Evolutionary conservation across 306 rosid species (phyloP).

Genomic region (Hylodesmum podocarpum): DNA sequence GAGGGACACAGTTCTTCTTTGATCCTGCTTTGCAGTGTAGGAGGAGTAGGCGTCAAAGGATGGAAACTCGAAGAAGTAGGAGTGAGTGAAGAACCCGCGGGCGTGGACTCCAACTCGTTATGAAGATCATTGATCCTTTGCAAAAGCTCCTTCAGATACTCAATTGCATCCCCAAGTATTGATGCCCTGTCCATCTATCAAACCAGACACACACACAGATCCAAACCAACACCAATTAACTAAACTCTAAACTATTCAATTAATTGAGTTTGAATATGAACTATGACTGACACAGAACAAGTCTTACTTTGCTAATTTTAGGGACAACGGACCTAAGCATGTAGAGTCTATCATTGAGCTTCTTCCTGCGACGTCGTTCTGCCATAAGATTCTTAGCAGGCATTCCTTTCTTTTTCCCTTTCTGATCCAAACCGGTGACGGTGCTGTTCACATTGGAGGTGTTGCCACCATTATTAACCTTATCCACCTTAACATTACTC

Average conservation of each 20-base stretch:
- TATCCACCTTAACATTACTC: slow-evolving; percentile 45
- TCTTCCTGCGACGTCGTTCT: slow-evolving; percentile 93
- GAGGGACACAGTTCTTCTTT: slow-evolving; percentile 89
- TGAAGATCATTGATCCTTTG: slow-evolving; percentile 87
- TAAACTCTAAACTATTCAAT: too few species aligned
- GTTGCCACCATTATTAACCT: slow-evolving; percentile 46
- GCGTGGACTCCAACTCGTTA: slow-evolving; percentile 75
- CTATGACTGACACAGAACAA: not conserved
- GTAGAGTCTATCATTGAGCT: slow-evolving; percentile 93
- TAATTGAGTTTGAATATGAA: not conserved
- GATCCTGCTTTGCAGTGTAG: slow-evolving; percentile 61
- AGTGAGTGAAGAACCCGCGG: slow-evolving; percentile 63
- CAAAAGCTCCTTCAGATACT: slow-evolving; percentile 87
- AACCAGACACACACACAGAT: not conserved
- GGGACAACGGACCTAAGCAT: slow-evolving; percentile 99
- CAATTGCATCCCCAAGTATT: slow-evolving; percentile 95
- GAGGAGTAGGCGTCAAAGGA: slow-evolving; percentile 81
- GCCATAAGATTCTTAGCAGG: slow-evolving; percentile 99
- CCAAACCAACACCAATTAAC: slow-evolving; percentile 17
- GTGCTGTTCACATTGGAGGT: slow-evolving; percentile 62
- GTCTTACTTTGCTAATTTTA: slow-evolving; percentile 87
- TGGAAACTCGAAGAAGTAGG: slow-evolving; percentile 68
- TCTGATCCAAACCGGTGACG: slow-evolving; percentile 52
- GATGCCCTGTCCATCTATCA: slow-evolving; percentile 98
- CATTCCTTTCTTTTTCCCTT: slow-evolving; percentile 90